Evolutionary conservation across 352 stramenopile genomes (phyloP).

Genomic region (Pythium vanterpoolii): DNA sequence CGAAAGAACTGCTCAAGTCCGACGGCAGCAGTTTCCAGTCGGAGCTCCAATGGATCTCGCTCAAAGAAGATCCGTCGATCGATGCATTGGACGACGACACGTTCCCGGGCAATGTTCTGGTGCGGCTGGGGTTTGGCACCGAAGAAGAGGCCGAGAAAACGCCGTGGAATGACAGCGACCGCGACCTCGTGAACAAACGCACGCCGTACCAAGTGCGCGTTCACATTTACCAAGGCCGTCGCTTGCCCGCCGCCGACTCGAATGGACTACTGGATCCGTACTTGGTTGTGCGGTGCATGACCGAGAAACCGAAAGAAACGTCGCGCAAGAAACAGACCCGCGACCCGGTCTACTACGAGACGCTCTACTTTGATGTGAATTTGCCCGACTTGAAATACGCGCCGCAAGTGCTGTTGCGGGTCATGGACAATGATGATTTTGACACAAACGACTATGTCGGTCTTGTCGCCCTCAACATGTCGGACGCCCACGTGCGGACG

Average conservation of each 20-base stretch:
- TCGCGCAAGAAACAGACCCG: slow-evolving; percentile 73
- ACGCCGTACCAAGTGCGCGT: slow-evolving; percentile 82
- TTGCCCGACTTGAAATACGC: slow-evolving; percentile 73
- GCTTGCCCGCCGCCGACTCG: slow-evolving; percentile 75
- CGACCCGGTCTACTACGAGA: slow-evolving; percentile 88
- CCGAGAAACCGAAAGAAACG: slow-evolving; percentile 71
- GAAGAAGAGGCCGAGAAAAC: slow-evolving; percentile 62
- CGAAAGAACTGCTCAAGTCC: slow-evolving; percentile 76
- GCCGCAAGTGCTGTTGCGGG: slow-evolving; percentile 71
- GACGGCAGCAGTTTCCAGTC: slow-evolving; percentile 50
- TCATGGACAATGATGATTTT: slow-evolving; percentile 83
- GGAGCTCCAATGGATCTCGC: slow-evolving; percentile 63
- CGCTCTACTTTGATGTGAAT: slow-evolving; percentile 83
- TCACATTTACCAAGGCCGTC: slow-evolving; percentile 81
- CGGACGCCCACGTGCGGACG: slow-evolving; percentile 64
- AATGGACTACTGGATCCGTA: slow-evolving; percentile 86
- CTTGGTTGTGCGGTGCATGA: slow-evolving; percentile 75
- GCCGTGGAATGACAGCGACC: slow-evolving; percentile 47
- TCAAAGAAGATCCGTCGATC: slow-evolving; percentile 82
- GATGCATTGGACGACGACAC: slow-evolving; percentile 71
- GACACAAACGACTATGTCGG: slow-evolving; percentile 71
- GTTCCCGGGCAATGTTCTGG: slow-evolving; percentile 81
- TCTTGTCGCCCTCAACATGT: slow-evolving; percentile 56
- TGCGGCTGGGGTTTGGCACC: slow-evolving; percentile 73
- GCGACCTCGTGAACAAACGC: slow-evolving; percentile 68